Base-by-base conservation (phyloP, 2,329 filamentous ascomycete species). In the Phialemoniopsis sp. region DNA sequence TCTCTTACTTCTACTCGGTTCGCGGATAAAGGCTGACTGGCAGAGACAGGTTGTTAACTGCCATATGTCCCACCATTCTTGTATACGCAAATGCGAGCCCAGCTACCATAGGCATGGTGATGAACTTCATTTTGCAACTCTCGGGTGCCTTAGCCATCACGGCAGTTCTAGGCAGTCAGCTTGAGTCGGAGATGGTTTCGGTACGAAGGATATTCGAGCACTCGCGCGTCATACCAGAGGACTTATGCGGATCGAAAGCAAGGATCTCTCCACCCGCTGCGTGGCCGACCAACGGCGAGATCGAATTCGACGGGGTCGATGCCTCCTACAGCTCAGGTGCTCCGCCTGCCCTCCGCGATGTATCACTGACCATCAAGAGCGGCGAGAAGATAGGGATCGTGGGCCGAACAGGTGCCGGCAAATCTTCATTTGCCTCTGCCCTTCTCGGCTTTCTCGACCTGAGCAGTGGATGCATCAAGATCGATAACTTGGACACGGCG, bases 311-410 rank as follows among this genome's bases (percentile, higher is more conserved):
- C 13, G 26, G 26, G 32, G 38, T 64, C 13, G 46, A 46, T n/a
- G 51, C 52, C 7, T 33, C 41, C 13, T 56, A 58, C 43, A 47
- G 50, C 14, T 14, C 15, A n/a, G n/a, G n/a, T n/a, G n/a, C n/a
- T n/a, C n/a, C 14, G 51, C 52, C 40, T 54, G 8, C 48, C 49
- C 9, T 45, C 46, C 5, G 48, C 54, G 4, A 46, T 58, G 8
- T 47, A 51, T n/a, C n/a, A n/a, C n/a, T n/a, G 31, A 49, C 40
- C 32, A 38, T 58, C 8, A 37, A 49, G 14, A 18, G 34, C 13
- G 76, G 76, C 29, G 76, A 80, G 54, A 67, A 74, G 32, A 76
- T 80, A 39, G 77, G 76, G 26, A 64, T 81, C 3, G 76, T 81
- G 6, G 77, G 77, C 7, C 70, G 77, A 7, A 81, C 77, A 0